Evolutionary conservation across 2,329 filamentous ascomycete genomes (phyloP).

Genomic region (Cordyceps cicadae): DNA sequence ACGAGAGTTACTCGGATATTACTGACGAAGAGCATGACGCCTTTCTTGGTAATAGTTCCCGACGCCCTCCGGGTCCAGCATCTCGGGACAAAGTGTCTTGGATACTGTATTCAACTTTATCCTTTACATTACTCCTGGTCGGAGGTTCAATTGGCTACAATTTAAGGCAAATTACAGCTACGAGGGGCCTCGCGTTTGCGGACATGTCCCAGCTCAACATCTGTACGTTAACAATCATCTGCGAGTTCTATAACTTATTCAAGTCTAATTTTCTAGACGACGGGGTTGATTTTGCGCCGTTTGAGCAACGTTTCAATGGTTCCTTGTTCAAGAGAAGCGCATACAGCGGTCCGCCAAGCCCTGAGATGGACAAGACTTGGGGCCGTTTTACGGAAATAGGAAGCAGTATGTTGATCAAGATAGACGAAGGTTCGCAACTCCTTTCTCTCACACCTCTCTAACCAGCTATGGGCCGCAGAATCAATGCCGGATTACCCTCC

Average conservation of each 20-base stretch:
- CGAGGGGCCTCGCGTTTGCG: background rate
- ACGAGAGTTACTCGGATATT: background rate
- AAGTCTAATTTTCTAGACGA: background rate
- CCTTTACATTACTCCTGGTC: background rate
- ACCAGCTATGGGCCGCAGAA: background rate
- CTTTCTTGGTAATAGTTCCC: background rate
- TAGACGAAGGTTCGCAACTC: background rate
- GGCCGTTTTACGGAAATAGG: background rate
- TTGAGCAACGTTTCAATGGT: background rate
- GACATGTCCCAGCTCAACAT: background rate
- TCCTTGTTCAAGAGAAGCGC: background rate
- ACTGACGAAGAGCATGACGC: background rate
- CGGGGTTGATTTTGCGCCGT: background rate
- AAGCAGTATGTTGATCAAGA: background rate
- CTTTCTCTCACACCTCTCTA: background rate
- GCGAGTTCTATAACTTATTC: background rate
- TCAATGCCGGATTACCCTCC: background rate
- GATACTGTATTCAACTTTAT: background rate
- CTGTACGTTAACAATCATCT: background rate
- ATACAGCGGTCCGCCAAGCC: background rate
- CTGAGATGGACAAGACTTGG: background rate
- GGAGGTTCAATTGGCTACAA: background rate
- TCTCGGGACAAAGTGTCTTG: background rate
- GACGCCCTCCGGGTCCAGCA: background rate
- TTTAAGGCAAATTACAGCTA: background rate